phyloP scores from a whole-genome alignment of 2,329 filamentous ascomycete genomes.

The Thermomyces lanuginosus region DNA sequence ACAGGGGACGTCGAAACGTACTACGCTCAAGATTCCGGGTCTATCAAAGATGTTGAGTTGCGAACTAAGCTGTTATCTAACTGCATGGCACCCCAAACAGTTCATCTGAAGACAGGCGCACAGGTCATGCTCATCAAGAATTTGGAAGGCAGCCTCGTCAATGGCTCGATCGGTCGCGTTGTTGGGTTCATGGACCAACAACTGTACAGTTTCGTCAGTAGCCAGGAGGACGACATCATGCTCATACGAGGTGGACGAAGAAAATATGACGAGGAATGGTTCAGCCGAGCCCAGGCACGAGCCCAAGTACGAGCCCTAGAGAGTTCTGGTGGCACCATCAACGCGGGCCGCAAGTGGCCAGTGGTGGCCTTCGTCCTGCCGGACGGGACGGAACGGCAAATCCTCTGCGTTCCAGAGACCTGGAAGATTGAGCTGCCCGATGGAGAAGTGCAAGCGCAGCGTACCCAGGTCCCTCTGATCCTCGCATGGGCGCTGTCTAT shows the following conservation, averaged over 20 bases:
- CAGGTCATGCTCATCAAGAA: slow-evolving; percentile 99
- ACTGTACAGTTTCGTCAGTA: slow-evolving; percentile 42
- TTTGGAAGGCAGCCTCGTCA: slow-evolving; percentile 82
- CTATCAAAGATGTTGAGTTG: slow-evolving; percentile 45
- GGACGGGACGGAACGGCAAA: slow-evolving; percentile 57
- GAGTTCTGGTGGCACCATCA: slow-evolving; percentile 29
- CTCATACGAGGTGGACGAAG: too few species aligned
- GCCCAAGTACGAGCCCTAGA: slow-evolving; percentile 37
- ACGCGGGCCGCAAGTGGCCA: slow-evolving; percentile 49
- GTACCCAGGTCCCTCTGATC: slow-evolving; percentile 70
- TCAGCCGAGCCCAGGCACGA: slow-evolving; percentile 36
- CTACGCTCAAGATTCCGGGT: slow-evolving; percentile 58
- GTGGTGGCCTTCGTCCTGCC: slow-evolving; percentile 68
- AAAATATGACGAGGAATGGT: slow-evolving; percentile 26
- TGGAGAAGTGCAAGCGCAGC: slow-evolving; percentile 79
- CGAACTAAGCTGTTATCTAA: slow-evolving; percentile 68
- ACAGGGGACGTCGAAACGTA: slow-evolving; percentile 53
- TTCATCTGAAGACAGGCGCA: slow-evolving; percentile 75
- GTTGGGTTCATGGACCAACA: slow-evolving; percentile 59
- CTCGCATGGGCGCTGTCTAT: slow-evolving; percentile 94
- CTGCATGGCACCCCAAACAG: slow-evolving; percentile 75
- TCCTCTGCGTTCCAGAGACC: slow-evolving; percentile 71
- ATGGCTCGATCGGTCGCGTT: slow-evolving; percentile 81
- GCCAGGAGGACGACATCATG: slow-evolving; percentile 42
- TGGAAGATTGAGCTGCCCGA: slow-evolving; percentile 98